These are phyloP conservation scores for Fraxinus nigra DNA, from an alignment of 305 asterid genomes.

Conservation along the genomic window DNA sequence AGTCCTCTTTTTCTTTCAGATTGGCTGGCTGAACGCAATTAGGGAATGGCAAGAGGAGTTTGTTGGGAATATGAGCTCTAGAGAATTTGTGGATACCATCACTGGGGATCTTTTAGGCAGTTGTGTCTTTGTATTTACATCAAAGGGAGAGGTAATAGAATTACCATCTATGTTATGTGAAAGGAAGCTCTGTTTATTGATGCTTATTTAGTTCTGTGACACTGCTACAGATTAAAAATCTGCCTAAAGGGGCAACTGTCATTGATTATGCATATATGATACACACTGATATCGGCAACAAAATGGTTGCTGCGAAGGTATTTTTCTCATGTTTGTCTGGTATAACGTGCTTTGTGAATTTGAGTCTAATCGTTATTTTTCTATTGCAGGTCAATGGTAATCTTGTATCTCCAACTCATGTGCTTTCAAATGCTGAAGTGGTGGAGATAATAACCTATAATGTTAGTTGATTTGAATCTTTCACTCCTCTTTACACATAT, in stretches of 20 bases:
- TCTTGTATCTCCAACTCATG: conserved; percentile 74
- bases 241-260: conserved; percentile 80
- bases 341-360: conserved; percentile 11
- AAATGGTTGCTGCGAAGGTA: conserved; percentile 96
- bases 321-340: conserved; percentile 14
- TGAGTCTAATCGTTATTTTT: conserved; percentile 29
- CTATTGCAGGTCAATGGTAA: conserved; percentile 84
- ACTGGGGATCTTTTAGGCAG: conserved; percentile 91
- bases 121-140: conserved; percentile 90
- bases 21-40: conserved; percentile 94
- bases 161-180: conserved; percentile 1
- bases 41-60: conserved; percentile 99
- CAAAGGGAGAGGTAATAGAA: conserved; percentile 76
- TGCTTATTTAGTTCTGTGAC: conserved; percentile 12
- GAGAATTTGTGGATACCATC: conserved; percentile 89
- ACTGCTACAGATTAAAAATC: conserved; percentile 65
- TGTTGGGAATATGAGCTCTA: conserved; percentile 92
- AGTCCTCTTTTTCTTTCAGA: conserved; percentile 43
- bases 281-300: conserved; percentile 84
- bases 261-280: conserved; percentile 89
- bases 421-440: conserved; percentile 86
- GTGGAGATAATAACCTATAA: conserved; percentile 78
- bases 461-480: conserved; percentile 47
- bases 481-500: neutral
- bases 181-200: neutral